Conservation (phyloP, 2,329 filamentous ascomycete genomes). For the Arthrobotrys conoides region DNA sequence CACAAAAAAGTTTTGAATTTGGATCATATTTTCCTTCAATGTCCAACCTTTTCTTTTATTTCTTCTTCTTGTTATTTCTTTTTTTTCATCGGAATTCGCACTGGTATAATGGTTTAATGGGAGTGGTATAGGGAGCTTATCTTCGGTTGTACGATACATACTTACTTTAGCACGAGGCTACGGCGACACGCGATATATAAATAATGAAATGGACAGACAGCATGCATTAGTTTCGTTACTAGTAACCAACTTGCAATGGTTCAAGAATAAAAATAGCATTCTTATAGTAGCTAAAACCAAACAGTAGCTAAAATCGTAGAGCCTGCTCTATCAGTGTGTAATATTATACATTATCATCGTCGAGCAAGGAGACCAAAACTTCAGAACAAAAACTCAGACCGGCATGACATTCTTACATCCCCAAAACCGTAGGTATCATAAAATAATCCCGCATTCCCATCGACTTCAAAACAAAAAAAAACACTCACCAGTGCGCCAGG, state of each 20-base stretch:
- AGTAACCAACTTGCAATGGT: too few relatives aligned
- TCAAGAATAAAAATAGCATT: constrained; percentile 22
- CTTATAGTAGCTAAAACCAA: not conserved
- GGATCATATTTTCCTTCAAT: constrained; percentile 4
- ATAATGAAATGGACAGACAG: constrained; percentile 25
- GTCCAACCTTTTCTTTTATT: not conserved
- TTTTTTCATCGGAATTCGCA: not conserved
- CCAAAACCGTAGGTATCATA: constrained; percentile 24
- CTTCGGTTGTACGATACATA: constrained; percentile 46
- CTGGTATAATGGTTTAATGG: constrained; percentile 46
- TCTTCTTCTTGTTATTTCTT: not conserved
- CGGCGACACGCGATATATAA: constrained; percentile 16
- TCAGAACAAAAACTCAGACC: not conserved
- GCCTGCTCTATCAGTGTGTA: constrained; percentile 8
- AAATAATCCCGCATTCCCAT: not conserved
- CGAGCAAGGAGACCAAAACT: not conserved
- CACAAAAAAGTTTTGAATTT: constrained; percentile 41
- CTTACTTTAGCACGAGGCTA: constrained; percentile 22
- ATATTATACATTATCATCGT: constrained; percentile 43
- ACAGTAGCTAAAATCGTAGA: not conserved
- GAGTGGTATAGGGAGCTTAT: constrained; percentile 15
- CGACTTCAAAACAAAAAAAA: not conserved
- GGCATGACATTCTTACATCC: constrained; percentile 13
- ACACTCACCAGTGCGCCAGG: constrained; percentile 33
- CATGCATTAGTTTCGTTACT: constrained; percentile 6